These are phyloP conservation scores for Candida neerlandica DNA, from an alignment of 1,139 yeast genomes.

Conservation along the genomic window DNA sequence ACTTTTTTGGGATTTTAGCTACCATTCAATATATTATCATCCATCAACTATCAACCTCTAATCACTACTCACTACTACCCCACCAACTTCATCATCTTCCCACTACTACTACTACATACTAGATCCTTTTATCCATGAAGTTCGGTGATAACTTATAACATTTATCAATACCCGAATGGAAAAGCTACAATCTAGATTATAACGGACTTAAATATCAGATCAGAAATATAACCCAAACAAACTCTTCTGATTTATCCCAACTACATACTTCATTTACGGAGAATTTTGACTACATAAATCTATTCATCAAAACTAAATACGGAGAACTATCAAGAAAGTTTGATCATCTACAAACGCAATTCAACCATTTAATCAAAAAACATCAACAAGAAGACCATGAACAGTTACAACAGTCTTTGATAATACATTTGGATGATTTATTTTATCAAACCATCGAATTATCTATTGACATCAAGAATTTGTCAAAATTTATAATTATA, in stretches of 20 bases:
- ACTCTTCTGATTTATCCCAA: conserved; percentile 21
- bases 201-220: conserved; percentile 70
- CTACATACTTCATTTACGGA: conserved; percentile 40
- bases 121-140: conserved; percentile 56
- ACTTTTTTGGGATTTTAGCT: too few relatives aligned
- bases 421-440: conserved; percentile 29
- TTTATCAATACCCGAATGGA: conserved; percentile 89
- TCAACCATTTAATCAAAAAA: conserved; percentile 15
- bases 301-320: conserved; percentile 66
- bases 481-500: conserved; percentile 72
- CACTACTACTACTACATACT: neutral
- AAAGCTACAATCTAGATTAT: conserved; percentile 78
- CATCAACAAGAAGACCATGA: conserved; percentile 4
- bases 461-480: conserved; percentile 63
- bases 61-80: neutral
- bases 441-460: conserved; percentile 47
- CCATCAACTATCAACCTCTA: neutral
- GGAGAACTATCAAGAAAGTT: conserved; percentile 55
- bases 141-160: conserved; percentile 77
- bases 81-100: neutral
- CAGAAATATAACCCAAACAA: conserved; percentile 30
- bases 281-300: conserved; percentile 54
- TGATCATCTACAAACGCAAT: conserved; percentile 22
- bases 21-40: neutral
- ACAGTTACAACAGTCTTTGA: conserved; percentile 9